Conservation (phyloP, 495 filamentous ascomycete species). For the Aspergillus egyptiacus region DNA sequence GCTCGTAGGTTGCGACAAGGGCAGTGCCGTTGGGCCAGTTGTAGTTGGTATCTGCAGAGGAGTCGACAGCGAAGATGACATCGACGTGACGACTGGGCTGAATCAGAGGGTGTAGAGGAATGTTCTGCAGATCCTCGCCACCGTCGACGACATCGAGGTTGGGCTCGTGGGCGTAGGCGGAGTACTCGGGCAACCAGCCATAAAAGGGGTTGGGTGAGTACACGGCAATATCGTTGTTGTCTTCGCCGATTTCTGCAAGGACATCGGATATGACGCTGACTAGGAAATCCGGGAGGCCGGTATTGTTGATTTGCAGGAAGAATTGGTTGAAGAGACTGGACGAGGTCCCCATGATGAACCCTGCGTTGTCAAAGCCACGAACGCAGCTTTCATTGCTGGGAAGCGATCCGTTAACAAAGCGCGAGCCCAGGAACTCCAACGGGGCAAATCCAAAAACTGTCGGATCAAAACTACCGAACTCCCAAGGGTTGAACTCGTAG, state of each 20-base stretch:
- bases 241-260: slow-evolving; percentile 45
- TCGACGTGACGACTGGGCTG: slow-evolving; percentile 72
- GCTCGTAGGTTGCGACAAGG: slow-evolving; percentile 75
- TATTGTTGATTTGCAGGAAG: slow-evolving; percentile 50
- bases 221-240: slow-evolving; percentile 70
- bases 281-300: slow-evolving; percentile 47
- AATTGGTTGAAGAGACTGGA: slow-evolving; percentile 78
- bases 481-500: slow-evolving; percentile 79
- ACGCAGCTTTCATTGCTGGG: slow-evolving; percentile 55
- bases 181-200: slow-evolving; percentile 54
- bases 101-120: slow-evolving; percentile 76
- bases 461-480: slow-evolving; percentile 79
- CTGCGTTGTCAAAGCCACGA: slow-evolving; percentile 77
- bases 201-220: slow-evolving; percentile 82
- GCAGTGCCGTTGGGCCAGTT: slow-evolving; percentile 83
- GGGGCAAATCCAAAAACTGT: slow-evolving; percentile 75
- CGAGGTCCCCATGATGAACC: slow-evolving; percentile 83
- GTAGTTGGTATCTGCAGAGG: slow-evolving; percentile 66
- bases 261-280: slow-evolving; percentile 45
- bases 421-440: slow-evolving; percentile 66
- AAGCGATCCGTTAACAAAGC: slow-evolving; percentile 62
- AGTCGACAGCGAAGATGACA: slow-evolving; percentile 86
- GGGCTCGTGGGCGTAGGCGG: slow-evolving; percentile 44
- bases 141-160: slow-evolving; percentile 77
- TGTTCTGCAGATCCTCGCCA: slow-evolving; percentile 80